Evolutionary conservation across 2,329 filamentous ascomycete species (phyloP).

Genomic region (Coleophoma eucalyptorum): DNA sequence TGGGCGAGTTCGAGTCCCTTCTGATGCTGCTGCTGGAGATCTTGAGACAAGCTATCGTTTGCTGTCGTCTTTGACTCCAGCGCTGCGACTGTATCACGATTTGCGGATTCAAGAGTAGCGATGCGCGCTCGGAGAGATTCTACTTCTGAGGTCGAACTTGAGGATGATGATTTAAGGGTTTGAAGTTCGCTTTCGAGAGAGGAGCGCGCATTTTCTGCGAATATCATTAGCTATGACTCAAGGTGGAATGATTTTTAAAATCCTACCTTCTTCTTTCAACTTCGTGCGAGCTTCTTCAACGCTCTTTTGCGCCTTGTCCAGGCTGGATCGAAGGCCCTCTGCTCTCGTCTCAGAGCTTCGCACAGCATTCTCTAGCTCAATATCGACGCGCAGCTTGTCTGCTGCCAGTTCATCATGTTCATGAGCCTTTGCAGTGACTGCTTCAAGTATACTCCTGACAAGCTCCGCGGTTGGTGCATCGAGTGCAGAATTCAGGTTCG

Average conservation of each 20-base stretch:
- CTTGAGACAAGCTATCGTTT: conserved; percentile 80
- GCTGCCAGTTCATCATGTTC: conserved; percentile 80
- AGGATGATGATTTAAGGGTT: conserved; percentile 68
- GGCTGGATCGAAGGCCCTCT: conserved; percentile 74
- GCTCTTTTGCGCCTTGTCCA: conserved; percentile 81
- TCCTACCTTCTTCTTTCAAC: conserved; percentile 75
- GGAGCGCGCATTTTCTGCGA: conserved; percentile 71
- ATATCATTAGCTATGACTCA: conserved; percentile 9
- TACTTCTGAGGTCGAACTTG: conserved; percentile 70
- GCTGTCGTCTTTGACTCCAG: conserved; percentile 87
- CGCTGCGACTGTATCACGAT: conserved; percentile 83
- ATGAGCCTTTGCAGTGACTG: conserved; percentile 73
- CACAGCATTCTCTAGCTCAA: conserved; percentile 89
- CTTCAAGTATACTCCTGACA: conserved; percentile 69
- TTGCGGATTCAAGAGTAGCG: conserved; percentile 82
- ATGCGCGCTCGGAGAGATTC: conserved; percentile 79
- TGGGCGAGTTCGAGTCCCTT: conserved; percentile 82
- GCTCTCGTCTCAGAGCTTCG: conserved; percentile 79
- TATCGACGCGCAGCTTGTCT: conserved; percentile 84
- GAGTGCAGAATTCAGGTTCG: conserved; percentile 55
- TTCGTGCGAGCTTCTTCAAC: conserved; percentile 78
- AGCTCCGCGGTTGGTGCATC: conserved; percentile 74
- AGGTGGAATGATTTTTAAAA: background rate
- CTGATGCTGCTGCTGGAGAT: conserved; percentile 83
- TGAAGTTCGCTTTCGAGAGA: conserved; percentile 79